Conservation (phyloP, 2,329 filamentous ascomycete species). For the Cladosporium phlei region DNA sequence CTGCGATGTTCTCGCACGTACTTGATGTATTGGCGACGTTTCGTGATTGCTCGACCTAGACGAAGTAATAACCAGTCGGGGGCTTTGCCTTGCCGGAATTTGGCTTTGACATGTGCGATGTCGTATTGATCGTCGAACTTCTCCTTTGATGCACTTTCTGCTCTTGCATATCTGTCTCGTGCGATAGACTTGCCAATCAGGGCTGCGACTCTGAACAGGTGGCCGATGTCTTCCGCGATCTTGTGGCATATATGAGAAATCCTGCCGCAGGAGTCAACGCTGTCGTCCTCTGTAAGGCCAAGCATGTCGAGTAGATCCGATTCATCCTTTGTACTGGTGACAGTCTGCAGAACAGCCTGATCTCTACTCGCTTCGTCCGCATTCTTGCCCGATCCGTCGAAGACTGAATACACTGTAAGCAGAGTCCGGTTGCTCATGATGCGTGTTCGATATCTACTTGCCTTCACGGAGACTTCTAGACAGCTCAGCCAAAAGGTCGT, state of each 20-base stretch:
- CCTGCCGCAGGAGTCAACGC: neutral
- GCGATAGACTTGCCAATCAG: neutral
- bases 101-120: neutral
- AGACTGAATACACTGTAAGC: too few species aligned
- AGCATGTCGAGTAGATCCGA: neutral
- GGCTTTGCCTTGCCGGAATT: neutral
- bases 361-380: too few species aligned
- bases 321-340: neutral
- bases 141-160: neutral
- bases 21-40: slow-evolving; percentile 5
- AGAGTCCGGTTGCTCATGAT: too few species aligned
- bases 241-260: neutral
- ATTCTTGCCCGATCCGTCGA: too few species aligned
- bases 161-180: neutral
- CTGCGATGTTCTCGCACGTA: slow-evolving; percentile 2
- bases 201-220: slow-evolving; percentile 9
- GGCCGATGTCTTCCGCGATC: slow-evolving; percentile 3
- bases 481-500: neutral
- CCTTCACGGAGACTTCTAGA: neutral
- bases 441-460: too few species aligned
- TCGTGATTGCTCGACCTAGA: slow-evolving; percentile 7
- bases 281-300: neutral
- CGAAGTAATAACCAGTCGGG: neutral
- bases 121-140: neutral
- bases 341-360: too few species aligned